phyloP scores from a whole-genome alignment of 441 rosid genomes.

The Brassica hybrid region DNA sequence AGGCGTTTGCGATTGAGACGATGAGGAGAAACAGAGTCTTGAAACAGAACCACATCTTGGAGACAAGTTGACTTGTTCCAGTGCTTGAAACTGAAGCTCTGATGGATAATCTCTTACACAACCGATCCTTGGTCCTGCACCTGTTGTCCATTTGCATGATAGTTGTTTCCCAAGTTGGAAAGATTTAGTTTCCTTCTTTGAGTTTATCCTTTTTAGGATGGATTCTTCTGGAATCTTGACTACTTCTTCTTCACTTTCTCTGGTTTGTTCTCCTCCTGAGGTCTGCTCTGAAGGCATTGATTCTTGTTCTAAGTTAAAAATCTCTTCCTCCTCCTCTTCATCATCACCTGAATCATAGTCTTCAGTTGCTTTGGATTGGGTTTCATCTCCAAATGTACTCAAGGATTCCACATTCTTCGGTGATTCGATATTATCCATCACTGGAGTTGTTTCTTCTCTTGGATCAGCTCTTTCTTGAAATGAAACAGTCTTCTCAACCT shows the following conservation, averaged over 20 bases:
- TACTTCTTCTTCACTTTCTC: constrained; percentile 45
- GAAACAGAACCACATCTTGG: constrained; percentile 62
- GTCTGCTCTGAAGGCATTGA: constrained; percentile 33
- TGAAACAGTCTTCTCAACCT: constrained; percentile 40
- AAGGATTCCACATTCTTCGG: constrained; percentile 39
- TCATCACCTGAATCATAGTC: constrained; percentile 54
- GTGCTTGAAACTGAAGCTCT: constrained; percentile 76
- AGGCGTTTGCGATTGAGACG: constrained; percentile 40
- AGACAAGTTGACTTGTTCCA: constrained; percentile 86
- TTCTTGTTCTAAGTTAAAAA: constrained; percentile 39
- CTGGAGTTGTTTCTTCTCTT: constrained; percentile 32
- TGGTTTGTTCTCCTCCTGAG: constrained; percentile 33
- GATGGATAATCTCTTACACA: constrained; percentile 92
- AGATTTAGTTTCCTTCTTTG: constrained; percentile 65
- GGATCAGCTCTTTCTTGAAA: constrained; percentile 33
- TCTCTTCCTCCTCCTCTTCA: constrained; percentile 43
- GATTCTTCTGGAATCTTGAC: constrained; percentile 58
- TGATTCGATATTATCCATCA: constrained; percentile 53
- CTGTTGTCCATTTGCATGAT: constrained; percentile 92
- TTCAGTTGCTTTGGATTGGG: constrained; percentile 35
- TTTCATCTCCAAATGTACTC: constrained; percentile 27
- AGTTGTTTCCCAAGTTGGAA: constrained; percentile 84
- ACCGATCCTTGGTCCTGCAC: constrained; percentile 99
- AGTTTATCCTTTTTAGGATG: constrained; percentile 75
- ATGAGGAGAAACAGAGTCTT: constrained; percentile 43